Conservation (phyloP, 2,329 filamentous ascomycete species). For the Xylaria sp. region DNA sequence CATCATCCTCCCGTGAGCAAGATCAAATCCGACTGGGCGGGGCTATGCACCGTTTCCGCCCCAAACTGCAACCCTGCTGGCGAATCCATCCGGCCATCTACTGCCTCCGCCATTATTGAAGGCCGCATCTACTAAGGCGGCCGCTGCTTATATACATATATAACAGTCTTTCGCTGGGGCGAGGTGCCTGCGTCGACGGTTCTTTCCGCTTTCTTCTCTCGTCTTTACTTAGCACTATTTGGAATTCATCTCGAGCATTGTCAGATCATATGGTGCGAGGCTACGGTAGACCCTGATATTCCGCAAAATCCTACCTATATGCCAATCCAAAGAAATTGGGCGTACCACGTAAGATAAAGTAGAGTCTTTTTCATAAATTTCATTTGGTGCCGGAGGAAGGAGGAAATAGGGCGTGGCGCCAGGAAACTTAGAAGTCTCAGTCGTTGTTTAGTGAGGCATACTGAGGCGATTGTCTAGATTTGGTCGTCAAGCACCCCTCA, state of each 20-base stretch:
- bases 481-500: neutral
- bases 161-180: conserved; percentile 18
- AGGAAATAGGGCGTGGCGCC: neutral
- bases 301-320: neutral
- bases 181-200: conserved; percentile 31
- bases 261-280: conserved; percentile 9
- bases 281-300: neutral
- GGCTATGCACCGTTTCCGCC: conserved; percentile 28
- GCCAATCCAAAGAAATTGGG: too few relatives aligned
- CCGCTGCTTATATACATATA: conserved; percentile 11
- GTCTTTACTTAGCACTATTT: conserved; percentile 1
- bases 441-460: neutral
- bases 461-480: conserved; percentile 1
- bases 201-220: neutral
- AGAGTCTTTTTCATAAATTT: neutral
- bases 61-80: conserved; percentile 17
- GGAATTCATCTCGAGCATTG: neutral
- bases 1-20: neutral
- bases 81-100: conserved; percentile 10
- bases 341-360: neutral
- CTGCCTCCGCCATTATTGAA: conserved; percentile 14
- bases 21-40: conserved; percentile 14
- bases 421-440: neutral
- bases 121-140: conserved; percentile 2
- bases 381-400: neutral